Base-by-base conservation (phyloP, 257 asterid genomes). In the Capsicum rhomboideum region DNA sequence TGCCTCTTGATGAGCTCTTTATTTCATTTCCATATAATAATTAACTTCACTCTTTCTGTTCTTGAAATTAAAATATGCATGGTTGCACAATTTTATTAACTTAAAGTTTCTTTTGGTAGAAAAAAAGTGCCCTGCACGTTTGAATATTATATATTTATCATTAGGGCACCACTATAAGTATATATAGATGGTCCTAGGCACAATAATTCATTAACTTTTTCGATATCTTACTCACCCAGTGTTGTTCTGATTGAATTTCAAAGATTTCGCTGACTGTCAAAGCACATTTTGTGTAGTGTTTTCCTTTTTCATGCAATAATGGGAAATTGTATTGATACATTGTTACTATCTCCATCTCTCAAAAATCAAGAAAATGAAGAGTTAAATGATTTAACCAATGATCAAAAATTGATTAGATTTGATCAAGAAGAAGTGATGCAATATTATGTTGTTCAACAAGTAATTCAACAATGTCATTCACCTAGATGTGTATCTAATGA, bases 301-400 rank as follows among this genome's bases (percentile, higher is more conserved):
- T n/a, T 21, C 79, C 20, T 13, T 26, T 63, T 67, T 67, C 78
- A 68, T 37, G 78, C 50, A 14, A 49, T 59, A 53, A 86, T 86
- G 89, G 89, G 89, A 58, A 86, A 86, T 83, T 86, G 89, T 78
- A 61, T 84, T 69, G 54, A 58, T 21, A 50, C 80, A 26, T 28
- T 49, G 23, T 46, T 74, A 29, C 23, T 66, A 29, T 37, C 75
- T 67, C 82, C 83, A 58, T 56, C 84, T 16, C 17, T 40, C n/a
- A 82, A 63, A 61, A 82, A 63, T 72, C 78, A 79, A 74, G 74
- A 58, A n/a, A n/a, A n/a, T n/a, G n/a, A 34, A 34, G 40, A 34
- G 40, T 34, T 34, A 58, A 26, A 66, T 29, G 78, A 63, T 12
- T 29, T 69, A 5, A 23, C 66, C 4, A 59, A 59, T 55, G 82